Base-by-base conservation (phyloP, 495 filamentous ascomycete genomes). In the Daldinia concentrica region DNA sequence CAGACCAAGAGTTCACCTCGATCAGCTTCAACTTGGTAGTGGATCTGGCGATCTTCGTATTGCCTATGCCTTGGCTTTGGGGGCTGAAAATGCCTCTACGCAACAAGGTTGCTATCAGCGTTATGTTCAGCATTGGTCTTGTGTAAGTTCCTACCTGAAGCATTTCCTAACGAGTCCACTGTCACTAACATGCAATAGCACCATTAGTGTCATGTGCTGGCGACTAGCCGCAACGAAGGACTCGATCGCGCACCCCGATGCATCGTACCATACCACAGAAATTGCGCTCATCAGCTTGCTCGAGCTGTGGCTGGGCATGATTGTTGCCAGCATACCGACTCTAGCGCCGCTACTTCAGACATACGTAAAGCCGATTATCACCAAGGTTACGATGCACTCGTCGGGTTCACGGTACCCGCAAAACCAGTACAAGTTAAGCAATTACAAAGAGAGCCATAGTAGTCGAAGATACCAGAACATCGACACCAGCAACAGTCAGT, bases 121-220 rank as follows among this genome's bases (percentile, higher is more conserved):
- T 57, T 24, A 57, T 57, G 54, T 57, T 57, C 17, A 57, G 54
- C n/a, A 34, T 57, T 30, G 54, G 54, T 24, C 30, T 57, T 14
- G 5, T 57, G 54, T 57, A 36, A 36, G 54, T 37, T 36, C 32
- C 12, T 45, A 19, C n/a, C 41, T 45, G 19, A 19, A 7, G 2
- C 41, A n/a, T 7, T 0, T 11, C n/a, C n/a, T 45, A 45, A 9
- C 19, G 12, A 34, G 11, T 36, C 11, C 32, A 36, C 3, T 11
- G 11, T 11, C 9, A 36, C 14, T 36, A 36, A 36, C 32, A 36
- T 36, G 32, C 11, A 36, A 36, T 36, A 36, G 32, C 9, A 36
- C 32, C 11, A 36, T 36, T 36, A 11, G 32, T 11, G 32, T 57
- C 30, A 36, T 57, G 54, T 32, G 54, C 30, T 57, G 54, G 54